Percentiles rank a stretch among this genome's conserved stretches.
Conservation (phyloP, 139 green algal genomes). For the Coccomyxa sp. region DNA sequence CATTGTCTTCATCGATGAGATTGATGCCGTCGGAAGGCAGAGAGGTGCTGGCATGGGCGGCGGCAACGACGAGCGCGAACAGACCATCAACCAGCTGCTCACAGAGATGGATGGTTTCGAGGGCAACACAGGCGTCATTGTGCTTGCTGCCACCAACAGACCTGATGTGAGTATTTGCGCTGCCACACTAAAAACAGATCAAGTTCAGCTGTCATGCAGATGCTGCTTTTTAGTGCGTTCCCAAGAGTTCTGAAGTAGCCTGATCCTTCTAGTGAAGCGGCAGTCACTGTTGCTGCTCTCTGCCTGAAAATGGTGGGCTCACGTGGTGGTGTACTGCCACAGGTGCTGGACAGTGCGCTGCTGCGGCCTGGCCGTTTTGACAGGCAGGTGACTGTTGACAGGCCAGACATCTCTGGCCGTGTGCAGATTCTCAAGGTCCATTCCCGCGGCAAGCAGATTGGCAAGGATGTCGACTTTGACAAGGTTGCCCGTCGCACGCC, state of each 20-base stretch:
- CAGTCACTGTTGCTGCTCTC: too few species aligned
- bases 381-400: conserved; percentile 91
- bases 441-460: conserved; percentile 90
- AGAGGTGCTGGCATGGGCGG: conserved; percentile 96
- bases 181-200: not conserved
- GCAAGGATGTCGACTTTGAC: conserved; percentile 96
- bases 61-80: conserved; percentile 98
- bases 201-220: not conserved
- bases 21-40: conserved; percentile 95
- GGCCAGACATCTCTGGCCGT: conserved; percentile 85
- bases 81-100: conserved; percentile 98
- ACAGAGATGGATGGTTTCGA: conserved; percentile 99
- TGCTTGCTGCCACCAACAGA: conserved; percentile 93
- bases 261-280: too few species aligned
- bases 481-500: conserved; percentile 94
- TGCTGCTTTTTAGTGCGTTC: too few species aligned
- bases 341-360: conserved; percentile 93
- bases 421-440: conserved; percentile 96
- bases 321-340: not conserved
- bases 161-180: conserved; percentile 54
- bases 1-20: conserved; percentile 99
- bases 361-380: conserved; percentile 98
- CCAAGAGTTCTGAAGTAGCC: too few species aligned
- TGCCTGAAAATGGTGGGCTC: too few species aligned
- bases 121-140: conserved; percentile 68